Conservation (phyloP, 1,284 basidiomycete species). For the Boletus hoseneyae region DNA sequence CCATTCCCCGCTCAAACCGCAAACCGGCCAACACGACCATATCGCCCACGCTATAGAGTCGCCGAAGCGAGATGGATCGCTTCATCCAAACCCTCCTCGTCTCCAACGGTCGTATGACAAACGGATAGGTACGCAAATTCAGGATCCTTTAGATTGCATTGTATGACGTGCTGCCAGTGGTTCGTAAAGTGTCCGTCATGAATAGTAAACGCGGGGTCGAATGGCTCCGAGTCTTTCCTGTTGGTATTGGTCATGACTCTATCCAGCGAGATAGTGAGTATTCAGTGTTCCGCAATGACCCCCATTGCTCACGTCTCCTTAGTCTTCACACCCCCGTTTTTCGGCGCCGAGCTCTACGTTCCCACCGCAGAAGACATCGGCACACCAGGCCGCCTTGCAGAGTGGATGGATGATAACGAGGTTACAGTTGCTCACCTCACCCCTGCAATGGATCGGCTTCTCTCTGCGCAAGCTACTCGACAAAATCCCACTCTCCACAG, state of each 20-base stretch:
- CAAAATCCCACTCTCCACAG: constrained; percentile 86
- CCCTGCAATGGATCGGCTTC: constrained; percentile 98
- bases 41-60: constrained; percentile 16
- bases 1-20: constrained; percentile 18
- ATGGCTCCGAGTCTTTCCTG: too few relatives aligned
- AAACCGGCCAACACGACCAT: constrained; percentile 26
- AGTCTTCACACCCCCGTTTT: constrained; percentile 99
- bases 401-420: constrained; percentile 95
- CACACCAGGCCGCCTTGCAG: constrained; percentile 92
- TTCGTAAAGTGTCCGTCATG: too few relatives aligned
- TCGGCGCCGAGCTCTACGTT: constrained; percentile 94
- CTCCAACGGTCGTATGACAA: too few relatives aligned
- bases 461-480: constrained; percentile 91
- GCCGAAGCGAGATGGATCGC: too few relatives aligned
- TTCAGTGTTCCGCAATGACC: background rate
- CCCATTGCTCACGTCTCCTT: constrained; percentile 8
- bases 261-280: constrained; percentile 96
- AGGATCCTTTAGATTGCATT: too few relatives aligned
- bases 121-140: too few relatives aligned
- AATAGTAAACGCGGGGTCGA: too few relatives aligned
- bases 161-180: too few relatives aligned
- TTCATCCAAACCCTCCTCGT: too few relatives aligned
- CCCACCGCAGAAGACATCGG: constrained; percentile 98
- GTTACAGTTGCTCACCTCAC: constrained; percentile 96
- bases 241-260: constrained; percentile 98